Conservation (phyloP, 208 protist genomes). For the Acanthamoeba healyi region DNA sequence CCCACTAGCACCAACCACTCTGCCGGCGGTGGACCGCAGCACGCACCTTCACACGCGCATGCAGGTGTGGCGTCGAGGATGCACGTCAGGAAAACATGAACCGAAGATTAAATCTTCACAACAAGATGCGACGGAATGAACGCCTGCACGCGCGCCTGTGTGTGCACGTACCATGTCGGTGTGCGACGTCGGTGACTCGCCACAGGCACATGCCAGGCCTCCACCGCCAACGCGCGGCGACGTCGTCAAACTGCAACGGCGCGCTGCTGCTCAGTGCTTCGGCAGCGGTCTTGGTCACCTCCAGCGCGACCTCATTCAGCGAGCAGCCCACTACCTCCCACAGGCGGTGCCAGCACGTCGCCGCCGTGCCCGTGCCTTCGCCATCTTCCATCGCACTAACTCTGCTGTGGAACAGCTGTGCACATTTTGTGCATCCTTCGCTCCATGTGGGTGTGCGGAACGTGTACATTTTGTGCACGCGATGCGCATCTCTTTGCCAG, state of each 20-base stretch:
- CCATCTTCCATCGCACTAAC: background rate
- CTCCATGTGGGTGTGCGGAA: too few relatives aligned
- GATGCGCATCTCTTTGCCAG: too few relatives aligned
- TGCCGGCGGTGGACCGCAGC: background rate
- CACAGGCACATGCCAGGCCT: constrained; percentile 9
- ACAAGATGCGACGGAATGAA: background rate
- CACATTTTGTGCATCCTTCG: too few relatives aligned
- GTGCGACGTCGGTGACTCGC: background rate
- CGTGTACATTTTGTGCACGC: too few relatives aligned
- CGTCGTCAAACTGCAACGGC: background rate
- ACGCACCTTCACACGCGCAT: background rate
- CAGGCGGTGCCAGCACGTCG: background rate
- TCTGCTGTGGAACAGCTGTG: too few relatives aligned
- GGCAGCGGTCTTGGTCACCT: background rate
- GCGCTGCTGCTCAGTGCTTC: background rate
- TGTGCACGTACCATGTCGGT: constrained; percentile 46
- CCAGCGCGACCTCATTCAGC: too few relatives aligned
- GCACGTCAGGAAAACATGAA: too few relatives aligned
- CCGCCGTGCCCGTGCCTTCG: background rate
- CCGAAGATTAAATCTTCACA: background rate
- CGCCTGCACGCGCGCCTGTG: too few relatives aligned
- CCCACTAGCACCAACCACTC: constrained; percentile 1
- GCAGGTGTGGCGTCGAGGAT: background rate
- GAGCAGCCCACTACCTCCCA: background rate
- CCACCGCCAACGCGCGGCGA: background rate